phyloP scores from a whole-genome alignment of 768 basidiomycete genomes.

The Exsudoporus frostii region DNA sequence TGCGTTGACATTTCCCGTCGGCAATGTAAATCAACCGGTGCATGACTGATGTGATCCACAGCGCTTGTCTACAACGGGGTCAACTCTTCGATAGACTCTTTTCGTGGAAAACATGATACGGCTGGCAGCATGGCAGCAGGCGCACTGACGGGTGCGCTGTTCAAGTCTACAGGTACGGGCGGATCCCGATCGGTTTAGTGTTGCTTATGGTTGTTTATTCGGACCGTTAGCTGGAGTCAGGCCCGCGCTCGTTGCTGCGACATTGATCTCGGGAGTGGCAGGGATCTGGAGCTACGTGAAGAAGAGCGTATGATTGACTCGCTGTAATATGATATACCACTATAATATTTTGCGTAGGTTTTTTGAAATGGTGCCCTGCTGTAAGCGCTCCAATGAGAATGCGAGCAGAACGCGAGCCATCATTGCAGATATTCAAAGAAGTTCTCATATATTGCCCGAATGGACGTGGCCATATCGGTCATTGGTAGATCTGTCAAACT shows the following conservation, averaged over 20 bases:
- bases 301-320: constrained; percentile 68
- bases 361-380: constrained; percentile 9
- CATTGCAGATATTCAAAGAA: constrained; percentile 26
- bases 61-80: constrained; percentile 95
- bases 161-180: constrained; percentile 86
- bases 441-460: constrained; percentile 32
- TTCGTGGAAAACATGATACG: constrained; percentile 89
- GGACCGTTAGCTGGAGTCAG: constrained; percentile 77
- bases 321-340: constrained; percentile 38
- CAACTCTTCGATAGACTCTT: constrained; percentile 88
- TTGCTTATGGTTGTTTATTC: constrained; percentile 35
- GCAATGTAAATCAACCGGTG: constrained; percentile 26
- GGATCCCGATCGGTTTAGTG: constrained; percentile 34
- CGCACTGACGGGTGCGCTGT: constrained; percentile 84
- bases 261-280: constrained; percentile 84
- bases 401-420: constrained; percentile 13
- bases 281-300: constrained; percentile 96
- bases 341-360: constrained; percentile 48
- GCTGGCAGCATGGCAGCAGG: constrained; percentile 92
- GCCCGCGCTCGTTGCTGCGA: constrained; percentile 86
- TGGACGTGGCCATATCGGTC: constrained; percentile 34
- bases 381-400: constrained; percentile 32
- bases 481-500: constrained; percentile 32
- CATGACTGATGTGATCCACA: constrained; percentile 43
- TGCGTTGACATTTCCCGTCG: constrained; percentile 48